These are phyloP conservation scores for Fagopyrum esculentum DNA, from an alignment of 148 eudicot genomes.

Conservation along the genomic window DNA sequence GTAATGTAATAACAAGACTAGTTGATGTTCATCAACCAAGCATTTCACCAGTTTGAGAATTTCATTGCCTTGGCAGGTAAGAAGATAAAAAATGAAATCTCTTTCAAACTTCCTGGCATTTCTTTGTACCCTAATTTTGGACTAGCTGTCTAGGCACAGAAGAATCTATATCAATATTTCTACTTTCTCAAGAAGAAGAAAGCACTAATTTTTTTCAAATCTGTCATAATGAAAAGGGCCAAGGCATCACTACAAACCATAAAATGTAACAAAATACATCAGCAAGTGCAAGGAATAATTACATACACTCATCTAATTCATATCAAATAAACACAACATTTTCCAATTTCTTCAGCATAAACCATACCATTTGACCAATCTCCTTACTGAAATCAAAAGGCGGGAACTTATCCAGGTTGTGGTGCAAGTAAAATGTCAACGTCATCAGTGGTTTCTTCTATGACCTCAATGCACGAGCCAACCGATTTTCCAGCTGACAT, in stretches of 20 bases:
- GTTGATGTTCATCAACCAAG: not conserved
- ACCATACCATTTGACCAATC: not conserved
- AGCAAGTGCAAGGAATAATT: not conserved
- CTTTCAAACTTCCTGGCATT: not conserved
- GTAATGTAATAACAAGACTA: not conserved
- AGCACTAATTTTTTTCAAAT: no score
- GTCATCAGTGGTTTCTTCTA: constrained; percentile 57
- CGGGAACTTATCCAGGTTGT: not conserved
- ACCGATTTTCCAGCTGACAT: constrained; percentile 79
- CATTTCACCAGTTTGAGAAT: no score
- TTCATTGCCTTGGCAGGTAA: no score
- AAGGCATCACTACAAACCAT: not conserved
- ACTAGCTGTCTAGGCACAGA: no score
- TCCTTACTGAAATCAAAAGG: not conserved
- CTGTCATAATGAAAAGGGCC: not conserved
- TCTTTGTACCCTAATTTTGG: no score
- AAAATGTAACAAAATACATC: not conserved
- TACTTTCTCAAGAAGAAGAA: no score
- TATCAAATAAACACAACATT: no score
- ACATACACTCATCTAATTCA: not conserved
- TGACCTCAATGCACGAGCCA: constrained; percentile 65
- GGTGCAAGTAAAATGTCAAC: constrained; percentile 21
- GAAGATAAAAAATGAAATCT: not conserved
- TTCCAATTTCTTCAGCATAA: not conserved
- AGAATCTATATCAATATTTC: no score